These are phyloP conservation scores for Paraleonurus japonicus DNA, from an alignment of 257 asterid species.

Conservation along the genomic window DNA sequence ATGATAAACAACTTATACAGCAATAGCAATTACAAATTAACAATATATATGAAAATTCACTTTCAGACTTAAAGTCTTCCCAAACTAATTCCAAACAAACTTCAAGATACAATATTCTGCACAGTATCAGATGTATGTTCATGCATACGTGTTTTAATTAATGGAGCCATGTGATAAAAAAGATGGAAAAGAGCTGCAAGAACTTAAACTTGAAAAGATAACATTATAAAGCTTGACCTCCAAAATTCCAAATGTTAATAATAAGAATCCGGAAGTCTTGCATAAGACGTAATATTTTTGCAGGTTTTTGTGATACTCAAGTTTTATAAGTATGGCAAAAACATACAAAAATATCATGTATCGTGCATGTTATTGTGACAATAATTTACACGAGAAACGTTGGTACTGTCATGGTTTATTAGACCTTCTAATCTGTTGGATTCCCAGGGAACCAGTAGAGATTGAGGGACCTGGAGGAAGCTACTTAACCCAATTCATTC, in stretches of 20 bases:
- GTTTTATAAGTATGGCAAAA: not conserved
- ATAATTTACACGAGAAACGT: not conserved
- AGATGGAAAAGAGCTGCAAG: not conserved
- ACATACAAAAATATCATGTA: not conserved
- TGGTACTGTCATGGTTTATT: not conserved
- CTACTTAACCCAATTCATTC: not conserved
- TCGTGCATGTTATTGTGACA: not conserved
- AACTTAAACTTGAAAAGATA: not conserved
- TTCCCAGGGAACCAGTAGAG: not conserved
- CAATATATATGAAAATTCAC: constrained; percentile 7
- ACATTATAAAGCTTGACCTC: constrained; percentile 7
- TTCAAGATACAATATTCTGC: constrained; percentile 6
- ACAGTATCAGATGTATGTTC: constrained; percentile 9
- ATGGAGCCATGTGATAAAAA: constrained; percentile 13
- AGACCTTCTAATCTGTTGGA: constrained; percentile 10
- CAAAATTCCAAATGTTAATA: not conserved
- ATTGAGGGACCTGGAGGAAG: constrained; percentile 14
- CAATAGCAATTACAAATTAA: constrained; percentile 2
- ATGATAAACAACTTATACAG: constrained; percentile 14
- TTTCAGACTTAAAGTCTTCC: not conserved
- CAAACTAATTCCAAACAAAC: constrained; percentile 16
- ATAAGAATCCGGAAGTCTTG: not conserved
- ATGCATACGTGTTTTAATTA: constrained; percentile 3
- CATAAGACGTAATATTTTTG: not conserved
- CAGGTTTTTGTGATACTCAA: not conserved